A percentile compares a stretch with the other conserved stretches of the same genome.
phyloP scores from a whole-genome alignment of 495 filamentous ascomycete species.

The Usnea hakonensis region DNA sequence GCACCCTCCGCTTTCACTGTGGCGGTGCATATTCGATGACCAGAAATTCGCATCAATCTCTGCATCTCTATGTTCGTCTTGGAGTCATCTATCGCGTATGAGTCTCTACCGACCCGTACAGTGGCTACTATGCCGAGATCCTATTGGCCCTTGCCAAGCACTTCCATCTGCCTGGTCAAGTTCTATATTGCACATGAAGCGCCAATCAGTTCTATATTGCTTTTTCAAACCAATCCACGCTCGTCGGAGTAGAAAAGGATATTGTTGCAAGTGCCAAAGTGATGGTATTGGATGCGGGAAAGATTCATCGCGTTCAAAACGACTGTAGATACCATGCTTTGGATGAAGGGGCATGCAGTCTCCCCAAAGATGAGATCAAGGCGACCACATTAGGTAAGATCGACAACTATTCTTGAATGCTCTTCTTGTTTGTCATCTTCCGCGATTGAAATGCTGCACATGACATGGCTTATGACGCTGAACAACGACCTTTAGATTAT shows the following conservation, averaged over 20 bases:
- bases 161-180: not conserved
- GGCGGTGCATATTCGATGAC: not conserved
- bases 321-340: not conserved
- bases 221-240: not conserved
- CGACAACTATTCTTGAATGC: not conserved
- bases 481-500: not conserved
- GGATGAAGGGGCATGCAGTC: not conserved
- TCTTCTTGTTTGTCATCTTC: not conserved
- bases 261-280: not conserved
- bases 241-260: not conserved
- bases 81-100: not conserved
- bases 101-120: not conserved
- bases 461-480: not conserved
- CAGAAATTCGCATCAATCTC: not conserved
- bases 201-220: not conserved
- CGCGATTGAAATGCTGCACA: not conserved
- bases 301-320: not conserved
- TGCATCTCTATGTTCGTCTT: not conserved
- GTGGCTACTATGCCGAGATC: not conserved
- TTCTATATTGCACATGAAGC: not conserved
- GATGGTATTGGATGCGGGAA: not conserved
- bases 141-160: not conserved
- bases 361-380: not conserved
- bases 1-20: not conserved
- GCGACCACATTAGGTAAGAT: not conserved